A percentile compares a stretch with the other conserved stretches of the same genome.
Evolutionary conservation across 2,329 filamentous ascomycete genomes (phyloP).

Genomic region (Aureobasidium sp.): DNA sequence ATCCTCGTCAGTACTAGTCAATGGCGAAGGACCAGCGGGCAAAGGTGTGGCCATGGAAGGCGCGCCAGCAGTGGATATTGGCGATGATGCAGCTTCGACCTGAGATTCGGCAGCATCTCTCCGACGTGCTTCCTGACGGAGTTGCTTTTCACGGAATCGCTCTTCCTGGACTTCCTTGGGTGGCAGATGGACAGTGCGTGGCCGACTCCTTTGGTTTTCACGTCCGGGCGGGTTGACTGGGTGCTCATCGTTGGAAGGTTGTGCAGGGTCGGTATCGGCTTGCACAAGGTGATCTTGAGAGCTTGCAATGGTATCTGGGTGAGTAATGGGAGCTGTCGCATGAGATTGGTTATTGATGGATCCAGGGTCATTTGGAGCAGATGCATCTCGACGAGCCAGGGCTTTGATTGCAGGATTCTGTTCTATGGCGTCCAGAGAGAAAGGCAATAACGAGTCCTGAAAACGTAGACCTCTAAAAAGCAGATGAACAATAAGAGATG

Average conservation of each 20-base stretch:
- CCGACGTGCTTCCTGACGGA: slow-evolving; percentile 31
- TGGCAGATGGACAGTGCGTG: slow-evolving; percentile 41
- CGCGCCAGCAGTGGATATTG: slow-evolving; percentile 59
- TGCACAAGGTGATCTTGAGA: neutral
- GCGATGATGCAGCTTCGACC: slow-evolving; percentile 35
- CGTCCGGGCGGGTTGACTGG: neutral
- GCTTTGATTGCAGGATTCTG: slow-evolving; percentile 12
- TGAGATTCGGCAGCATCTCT: slow-evolving; percentile 19
- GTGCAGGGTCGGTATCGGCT: neutral
- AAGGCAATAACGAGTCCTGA: slow-evolving; percentile 48
- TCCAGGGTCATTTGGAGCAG: neutral
- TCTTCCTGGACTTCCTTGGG: slow-evolving; percentile 45
- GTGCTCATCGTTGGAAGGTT: neutral
- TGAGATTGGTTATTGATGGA: neutral
- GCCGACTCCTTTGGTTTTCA: slow-evolving; percentile 21
- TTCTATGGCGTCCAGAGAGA: slow-evolving; percentile 17
- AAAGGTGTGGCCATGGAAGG: slow-evolving; percentile 68
- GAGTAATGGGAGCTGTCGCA: neutral
- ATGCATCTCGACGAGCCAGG: neutral
- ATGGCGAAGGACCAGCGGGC: slow-evolving; percentile 60
- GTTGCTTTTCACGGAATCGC: slow-evolving; percentile 34
- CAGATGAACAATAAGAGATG: neutral
- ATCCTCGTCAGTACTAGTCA: slow-evolving; percentile 66
- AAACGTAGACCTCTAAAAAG: slow-evolving; percentile 48
- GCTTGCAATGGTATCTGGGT: neutral